Conservation (phyloP, 1,284 basidiomycete species). For the Heterobasidion irregulare region DNA sequence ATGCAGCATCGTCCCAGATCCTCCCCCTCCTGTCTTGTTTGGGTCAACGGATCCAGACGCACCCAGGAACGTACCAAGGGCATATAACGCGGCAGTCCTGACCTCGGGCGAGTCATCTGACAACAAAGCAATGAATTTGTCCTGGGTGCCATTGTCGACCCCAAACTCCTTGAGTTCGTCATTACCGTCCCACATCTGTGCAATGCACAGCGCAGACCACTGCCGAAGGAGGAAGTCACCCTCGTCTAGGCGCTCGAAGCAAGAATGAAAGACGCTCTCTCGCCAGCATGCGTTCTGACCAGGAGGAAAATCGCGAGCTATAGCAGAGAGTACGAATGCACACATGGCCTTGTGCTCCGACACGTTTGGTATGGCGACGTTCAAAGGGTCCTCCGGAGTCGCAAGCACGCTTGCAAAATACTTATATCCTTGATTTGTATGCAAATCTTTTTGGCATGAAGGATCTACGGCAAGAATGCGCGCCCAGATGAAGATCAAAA, state of each 20-base stretch:
- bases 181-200: constrained; percentile 91
- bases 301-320: constrained; percentile 80
- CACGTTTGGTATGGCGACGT: constrained; percentile 72
- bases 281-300: constrained; percentile 86
- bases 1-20: constrained; percentile 79
- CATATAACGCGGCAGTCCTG: constrained; percentile 85
- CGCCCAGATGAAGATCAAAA: constrained; percentile 99
- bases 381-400: constrained; percentile 44
- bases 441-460: constrained; percentile 86
- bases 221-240: constrained; percentile 90
- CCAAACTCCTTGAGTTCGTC: constrained; percentile 88
- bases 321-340: constrained; percentile 92
- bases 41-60: constrained; percentile 70
- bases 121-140: constrained; percentile 78
- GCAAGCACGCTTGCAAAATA: constrained; percentile 85
- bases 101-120: constrained; percentile 92
- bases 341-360: constrained; percentile 99
- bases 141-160: constrained; percentile 78
- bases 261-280: constrained; percentile 86
- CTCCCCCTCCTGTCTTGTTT: constrained; percentile 72
- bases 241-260: constrained; percentile 80
- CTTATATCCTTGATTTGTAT: constrained; percentile 80
- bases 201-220: constrained; percentile 92
- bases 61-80: constrained; percentile 90
- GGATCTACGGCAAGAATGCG: constrained; percentile 94